phyloP scores from a whole-genome alignment of 306 rosid genomes.

The Erythrophleum fordii region DNA sequence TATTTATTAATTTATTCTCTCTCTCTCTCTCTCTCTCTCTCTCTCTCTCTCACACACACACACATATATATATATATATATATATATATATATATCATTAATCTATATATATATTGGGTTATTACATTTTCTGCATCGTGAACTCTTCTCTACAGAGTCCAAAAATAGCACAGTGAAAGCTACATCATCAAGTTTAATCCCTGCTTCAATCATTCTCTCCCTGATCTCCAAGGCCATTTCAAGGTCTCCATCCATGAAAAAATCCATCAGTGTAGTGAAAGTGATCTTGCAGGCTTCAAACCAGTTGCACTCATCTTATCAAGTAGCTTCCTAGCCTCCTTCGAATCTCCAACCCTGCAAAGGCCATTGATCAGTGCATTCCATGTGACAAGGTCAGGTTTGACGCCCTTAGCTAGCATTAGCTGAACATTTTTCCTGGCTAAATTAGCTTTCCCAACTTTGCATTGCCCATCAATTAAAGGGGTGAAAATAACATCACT shows the following conservation, averaged over 20 bases:
- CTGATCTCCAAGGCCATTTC: constrained; percentile 67
- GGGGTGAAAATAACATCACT: constrained; percentile 70
- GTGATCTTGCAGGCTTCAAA: constrained; percentile 77
- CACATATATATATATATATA: too few species aligned
- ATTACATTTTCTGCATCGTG: constrained; percentile 69
- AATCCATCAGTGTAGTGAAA: constrained; percentile 80
- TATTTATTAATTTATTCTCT: too few species aligned
- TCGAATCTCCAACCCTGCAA: constrained; percentile 74
- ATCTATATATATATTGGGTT: too few species aligned
- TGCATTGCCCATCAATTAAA: constrained; percentile 80
- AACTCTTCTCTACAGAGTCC: constrained; percentile 75
- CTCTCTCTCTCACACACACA: too few species aligned
- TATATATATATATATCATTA: too few species aligned
- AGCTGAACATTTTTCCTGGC: constrained; percentile 65
- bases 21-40: too few species aligned
- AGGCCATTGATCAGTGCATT: constrained; percentile 81
- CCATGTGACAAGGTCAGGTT: constrained; percentile 74
- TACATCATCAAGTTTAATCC: constrained; percentile 66
- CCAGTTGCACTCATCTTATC: constrained; percentile 60
- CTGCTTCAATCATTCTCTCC: constrained; percentile 60
- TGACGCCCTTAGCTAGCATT: constrained; percentile 62
- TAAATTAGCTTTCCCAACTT: constrained; percentile 58
- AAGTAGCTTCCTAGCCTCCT: constrained; percentile 65
- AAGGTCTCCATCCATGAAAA: constrained; percentile 77
- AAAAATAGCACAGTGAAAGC: constrained; percentile 75